Percentiles rank a stretch among this genome's conserved stretches.
Conservation (phyloP, 1,139 yeast species). For the Debaryomycetaceae sp. region DNA sequence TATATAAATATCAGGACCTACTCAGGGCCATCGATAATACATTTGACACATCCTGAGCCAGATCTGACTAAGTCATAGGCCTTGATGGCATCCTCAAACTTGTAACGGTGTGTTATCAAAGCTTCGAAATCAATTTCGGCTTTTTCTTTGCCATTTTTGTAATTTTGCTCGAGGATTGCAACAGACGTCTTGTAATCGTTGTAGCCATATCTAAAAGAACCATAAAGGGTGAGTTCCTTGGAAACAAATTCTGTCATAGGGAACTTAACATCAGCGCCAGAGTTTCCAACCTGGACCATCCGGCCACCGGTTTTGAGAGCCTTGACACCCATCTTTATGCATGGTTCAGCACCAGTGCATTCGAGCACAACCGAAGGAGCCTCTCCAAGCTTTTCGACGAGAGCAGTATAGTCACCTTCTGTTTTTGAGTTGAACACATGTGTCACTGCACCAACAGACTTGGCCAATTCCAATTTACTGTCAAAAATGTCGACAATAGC, state of each 20-base stretch:
- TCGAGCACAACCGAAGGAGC: slow-evolving; percentile 64
- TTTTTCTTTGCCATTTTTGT: slow-evolving; percentile 56
- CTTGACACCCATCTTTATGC: slow-evolving; percentile 62
- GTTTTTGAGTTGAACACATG: slow-evolving; percentile 57
- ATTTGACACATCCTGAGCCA: slow-evolving; percentile 43
- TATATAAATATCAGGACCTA: slow-evolving; percentile 7
- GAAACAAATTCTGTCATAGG: slow-evolving; percentile 72
- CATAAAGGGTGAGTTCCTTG: slow-evolving; percentile 68
- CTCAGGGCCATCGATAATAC: slow-evolving; percentile 47
- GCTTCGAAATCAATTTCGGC: slow-evolving; percentile 44
- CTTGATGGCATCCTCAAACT: slow-evolving; percentile 69
- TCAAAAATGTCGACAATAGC: slow-evolving; percentile 65
- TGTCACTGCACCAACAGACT: slow-evolving; percentile 54
- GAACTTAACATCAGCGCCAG: slow-evolving; percentile 61
- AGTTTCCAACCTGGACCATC: slow-evolving; percentile 76
- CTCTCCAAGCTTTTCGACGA: slow-evolving; percentile 31
- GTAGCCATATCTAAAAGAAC: slow-evolving; percentile 78
- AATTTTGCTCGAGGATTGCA: slow-evolving; percentile 56
- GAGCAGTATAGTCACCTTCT: slow-evolving; percentile 24
- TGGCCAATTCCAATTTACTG: slow-evolving; percentile 57
- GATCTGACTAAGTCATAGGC: slow-evolving; percentile 72
- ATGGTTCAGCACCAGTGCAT: slow-evolving; percentile 71
- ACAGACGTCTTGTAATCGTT: slow-evolving; percentile 80
- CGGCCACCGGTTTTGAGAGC: slow-evolving; percentile 61
- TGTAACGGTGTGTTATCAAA: slow-evolving; percentile 75